Conservation (phyloP, 768 basidiomycete genomes). For the Boletus vermiculosoides region DNA sequence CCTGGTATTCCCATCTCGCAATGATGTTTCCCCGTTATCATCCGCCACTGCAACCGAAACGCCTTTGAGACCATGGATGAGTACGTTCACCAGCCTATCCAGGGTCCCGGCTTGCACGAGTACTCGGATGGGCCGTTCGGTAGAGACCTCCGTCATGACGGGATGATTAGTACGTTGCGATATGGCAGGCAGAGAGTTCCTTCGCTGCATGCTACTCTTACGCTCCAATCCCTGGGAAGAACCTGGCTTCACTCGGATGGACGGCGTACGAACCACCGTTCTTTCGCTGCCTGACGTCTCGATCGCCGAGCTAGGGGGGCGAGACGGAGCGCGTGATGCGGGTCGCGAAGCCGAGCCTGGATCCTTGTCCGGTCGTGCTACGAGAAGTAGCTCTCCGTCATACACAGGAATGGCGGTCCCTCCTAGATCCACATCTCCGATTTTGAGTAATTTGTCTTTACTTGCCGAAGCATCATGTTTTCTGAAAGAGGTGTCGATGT, state of each 20-base stretch:
- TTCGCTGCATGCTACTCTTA: slow-evolving; percentile 71
- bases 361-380: slow-evolving; percentile 56
- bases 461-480: slow-evolving; percentile 16
- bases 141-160: slow-evolving; percentile 58
- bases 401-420: slow-evolving; percentile 73
- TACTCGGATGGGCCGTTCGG: slow-evolving; percentile 72
- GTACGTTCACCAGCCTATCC: slow-evolving; percentile 67
- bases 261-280: slow-evolving; percentile 57
- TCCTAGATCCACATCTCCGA: slow-evolving; percentile 48
- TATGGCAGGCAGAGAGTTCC: slow-evolving; percentile 78
- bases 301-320: slow-evolving; percentile 65
- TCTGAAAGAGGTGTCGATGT: slow-evolving; percentile 42
- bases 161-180: slow-evolving; percentile 60
- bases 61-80: slow-evolving; percentile 74
- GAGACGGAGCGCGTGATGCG: slow-evolving; percentile 59
- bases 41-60: slow-evolving; percentile 81
- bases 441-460: slow-evolving; percentile 32
- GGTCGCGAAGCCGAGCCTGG: slow-evolving; percentile 50
- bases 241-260: slow-evolving; percentile 75
- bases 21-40: slow-evolving; percentile 82
- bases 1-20: slow-evolving; percentile 70
- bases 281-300: slow-evolving; percentile 41
- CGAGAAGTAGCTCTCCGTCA: slow-evolving; percentile 70
- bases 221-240: slow-evolving; percentile 68
- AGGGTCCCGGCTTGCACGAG: slow-evolving; percentile 78